A percentile compares a stretch with the other conserved stretches of the same genome.
These are phyloP conservation scores for Saccharomyces jurei DNA, from an alignment of 805 yeast genomes.

Conservation along the genomic window DNA sequence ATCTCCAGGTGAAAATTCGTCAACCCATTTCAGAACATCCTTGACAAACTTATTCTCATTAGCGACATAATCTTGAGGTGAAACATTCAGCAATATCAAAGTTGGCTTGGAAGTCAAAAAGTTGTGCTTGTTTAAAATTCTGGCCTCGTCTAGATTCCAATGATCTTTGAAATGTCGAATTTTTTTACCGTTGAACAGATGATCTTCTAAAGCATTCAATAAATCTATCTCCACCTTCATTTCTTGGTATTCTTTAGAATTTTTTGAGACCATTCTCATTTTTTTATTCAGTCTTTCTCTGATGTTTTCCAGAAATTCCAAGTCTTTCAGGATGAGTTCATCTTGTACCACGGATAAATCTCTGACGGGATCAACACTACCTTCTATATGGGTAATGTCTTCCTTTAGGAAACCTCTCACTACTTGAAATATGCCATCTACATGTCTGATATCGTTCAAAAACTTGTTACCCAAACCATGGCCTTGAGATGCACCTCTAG, in stretches of 20 bases:
- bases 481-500: conserved; percentile 75
- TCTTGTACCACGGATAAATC: conserved; percentile 70
- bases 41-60: conserved; percentile 34
- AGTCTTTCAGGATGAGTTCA: conserved; percentile 69
- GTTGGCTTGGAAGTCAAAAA: conserved; percentile 87
- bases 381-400: conserved; percentile 69
- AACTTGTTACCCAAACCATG: conserved; percentile 80
- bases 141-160: conserved; percentile 61
- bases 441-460: conserved; percentile 67
- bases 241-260: conserved; percentile 42
- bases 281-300: conserved; percentile 44
- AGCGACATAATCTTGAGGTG: conserved; percentile 55
- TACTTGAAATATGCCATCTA: conserved; percentile 74
- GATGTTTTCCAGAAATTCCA: conserved; percentile 56
- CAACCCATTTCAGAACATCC: conserved; percentile 61
- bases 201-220: conserved; percentile 36
- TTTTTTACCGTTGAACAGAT: conserved; percentile 45
- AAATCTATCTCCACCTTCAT: conserved; percentile 34
- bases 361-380: conserved; percentile 63
- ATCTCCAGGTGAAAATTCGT: conserved; percentile 48
- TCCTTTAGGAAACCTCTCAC: conserved; percentile 70
- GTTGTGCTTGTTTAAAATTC: conserved; percentile 59
- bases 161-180: conserved; percentile 50
- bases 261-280: conserved; percentile 32
- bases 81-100: conserved; percentile 64